Evolutionary conservation across 306 rosid genomes (phyloP), one percentile per base, ranked within the genome.

Genomic region (Fragaria iinumae): DNA sequence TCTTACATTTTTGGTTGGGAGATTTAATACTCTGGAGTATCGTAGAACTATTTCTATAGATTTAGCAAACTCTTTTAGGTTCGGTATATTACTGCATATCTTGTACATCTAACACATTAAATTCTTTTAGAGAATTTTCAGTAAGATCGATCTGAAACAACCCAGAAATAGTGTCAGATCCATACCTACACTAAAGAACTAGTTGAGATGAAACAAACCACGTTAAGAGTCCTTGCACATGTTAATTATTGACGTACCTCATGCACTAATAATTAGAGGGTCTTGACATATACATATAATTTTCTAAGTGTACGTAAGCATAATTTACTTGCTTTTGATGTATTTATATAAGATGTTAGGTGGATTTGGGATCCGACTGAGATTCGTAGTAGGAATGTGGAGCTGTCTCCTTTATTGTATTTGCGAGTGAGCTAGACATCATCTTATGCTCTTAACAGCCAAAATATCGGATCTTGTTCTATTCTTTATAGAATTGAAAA

Each of bases 401-500:
- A 18, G 75, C 41, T 57, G 80, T 66, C 47, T 41, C 65, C 60
- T 64, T 34, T 39, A 39, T 18, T 67, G 43, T 1, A 44, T 21
- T 53, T 59, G 17, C 44, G 27, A 67, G 17, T 65, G 34, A 38
- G 36, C 36, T 32, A 66, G 44, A 43, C 75, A 39, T 59, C 73
- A 76, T 80, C 82, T 64, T 64, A 64, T 64, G 69, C 45, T 64
- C 44, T 73, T 69, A 85, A 71, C 75, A 32, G 72, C 82, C 86
- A 67, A 60, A 45, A 20, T 83, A 69, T 41, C 69, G 85, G 73
- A 78, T 82, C 87, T 81, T 73, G 82, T 63, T 85, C 69, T 77
- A 41, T 14, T 48, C 11, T 27, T 5, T 69, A 45, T 17, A 20
- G 25, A 48, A 49, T 18, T 29, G 60, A 32, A 34, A 34, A 16